Percentiles rank a stretch among this genome's conserved stretches.
Evolutionary conservation across 306 rosid species (phyloP).

Genomic region (Cicer yamashitae): DNA sequence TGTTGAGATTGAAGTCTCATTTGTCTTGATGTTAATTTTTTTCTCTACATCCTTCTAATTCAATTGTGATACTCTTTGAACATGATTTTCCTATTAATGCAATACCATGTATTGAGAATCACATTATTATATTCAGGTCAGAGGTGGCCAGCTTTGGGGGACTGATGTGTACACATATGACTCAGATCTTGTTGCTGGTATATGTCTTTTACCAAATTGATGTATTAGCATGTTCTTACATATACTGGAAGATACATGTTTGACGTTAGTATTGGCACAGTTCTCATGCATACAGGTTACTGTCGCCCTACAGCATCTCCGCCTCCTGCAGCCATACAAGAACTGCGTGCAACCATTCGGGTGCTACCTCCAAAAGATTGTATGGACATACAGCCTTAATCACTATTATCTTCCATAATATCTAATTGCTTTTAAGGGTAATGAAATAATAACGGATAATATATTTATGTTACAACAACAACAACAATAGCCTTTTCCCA

Average conservation of each 20-base stretch:
- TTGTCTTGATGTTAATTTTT: conserved; percentile 2
- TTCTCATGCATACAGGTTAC: conserved; percentile 98
- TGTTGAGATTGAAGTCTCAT: conserved; percentile 24
- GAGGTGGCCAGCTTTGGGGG: conserved; percentile 99
- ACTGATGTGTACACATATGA: conserved; percentile 95
- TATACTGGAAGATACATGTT: conserved; percentile 23
- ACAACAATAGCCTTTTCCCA: not conserved
- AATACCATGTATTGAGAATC: conserved; percentile 42
- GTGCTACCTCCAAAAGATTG: conserved; percentile 96
- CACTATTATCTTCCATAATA: conserved; percentile 4
- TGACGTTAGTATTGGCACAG: conserved; percentile 55
- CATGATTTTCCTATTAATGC: conserved; percentile 5
- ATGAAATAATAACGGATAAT: not conserved
- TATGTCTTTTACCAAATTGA: conserved; percentile 35
- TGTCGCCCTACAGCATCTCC: conserved; percentile 97
- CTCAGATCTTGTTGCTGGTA: conserved; percentile 98
- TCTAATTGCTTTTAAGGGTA: not conserved
- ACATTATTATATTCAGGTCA: conserved; percentile 69
- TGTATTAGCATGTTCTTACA: conserved; percentile 7
- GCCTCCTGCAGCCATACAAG: conserved; percentile 90
- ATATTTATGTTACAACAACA: not conserved
- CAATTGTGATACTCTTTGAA: conserved; percentile 5
- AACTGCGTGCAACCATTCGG: conserved; percentile 81
- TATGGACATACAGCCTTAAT: conserved; percentile 52
- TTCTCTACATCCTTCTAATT: not conserved